Evolutionary conservation across 352 stramenopile genomes (phyloP).

Genomic region (Phytophthora tentaculata): DNA sequence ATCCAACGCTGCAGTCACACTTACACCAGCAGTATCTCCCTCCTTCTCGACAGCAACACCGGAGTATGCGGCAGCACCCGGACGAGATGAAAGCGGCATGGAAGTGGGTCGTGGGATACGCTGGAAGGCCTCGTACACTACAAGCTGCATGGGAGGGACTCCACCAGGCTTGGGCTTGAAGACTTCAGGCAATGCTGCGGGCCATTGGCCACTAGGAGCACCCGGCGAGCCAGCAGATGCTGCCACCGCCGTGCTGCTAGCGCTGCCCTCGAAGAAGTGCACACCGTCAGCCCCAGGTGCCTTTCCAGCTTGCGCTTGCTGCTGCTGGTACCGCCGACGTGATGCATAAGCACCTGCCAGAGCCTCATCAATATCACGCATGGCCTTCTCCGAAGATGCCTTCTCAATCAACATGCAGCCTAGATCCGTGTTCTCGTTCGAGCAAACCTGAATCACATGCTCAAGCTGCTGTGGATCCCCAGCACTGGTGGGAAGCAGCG

Average conservation of each 20-base stretch:
- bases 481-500: constrained; percentile 87
- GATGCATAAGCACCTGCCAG: constrained; percentile 87
- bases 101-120: constrained; percentile 92
- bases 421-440: constrained; percentile 99
- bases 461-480: constrained; percentile 94
- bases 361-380: constrained; percentile 97
- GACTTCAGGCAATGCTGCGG: constrained; percentile 90
- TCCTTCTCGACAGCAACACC: constrained; percentile 52
- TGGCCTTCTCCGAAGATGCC: constrained; percentile 98
- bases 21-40: constrained; percentile 59
- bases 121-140: constrained; percentile 99
- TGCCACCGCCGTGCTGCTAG: constrained; percentile 36
- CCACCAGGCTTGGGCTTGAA: constrained; percentile 95
- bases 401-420: constrained; percentile 99
- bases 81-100: constrained; percentile 79
- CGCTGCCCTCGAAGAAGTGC: constrained; percentile 80
- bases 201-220: constrained; percentile 55
- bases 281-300: constrained; percentile 48
- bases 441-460: constrained; percentile 97
- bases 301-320: constrained; percentile 86
- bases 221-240: constrained; percentile 44
- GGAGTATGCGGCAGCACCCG: constrained; percentile 39
- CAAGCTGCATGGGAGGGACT: constrained; percentile 92
- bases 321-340: constrained; percentile 86
- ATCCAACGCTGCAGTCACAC: constrained; percentile 73